Percentiles rank a stretch among this genome's conserved stretches.
These are phyloP conservation scores for Aeminium ludgeri DNA, from an alignment of 495 filamentous ascomycete genomes.

Conservation along the genomic window DNA sequence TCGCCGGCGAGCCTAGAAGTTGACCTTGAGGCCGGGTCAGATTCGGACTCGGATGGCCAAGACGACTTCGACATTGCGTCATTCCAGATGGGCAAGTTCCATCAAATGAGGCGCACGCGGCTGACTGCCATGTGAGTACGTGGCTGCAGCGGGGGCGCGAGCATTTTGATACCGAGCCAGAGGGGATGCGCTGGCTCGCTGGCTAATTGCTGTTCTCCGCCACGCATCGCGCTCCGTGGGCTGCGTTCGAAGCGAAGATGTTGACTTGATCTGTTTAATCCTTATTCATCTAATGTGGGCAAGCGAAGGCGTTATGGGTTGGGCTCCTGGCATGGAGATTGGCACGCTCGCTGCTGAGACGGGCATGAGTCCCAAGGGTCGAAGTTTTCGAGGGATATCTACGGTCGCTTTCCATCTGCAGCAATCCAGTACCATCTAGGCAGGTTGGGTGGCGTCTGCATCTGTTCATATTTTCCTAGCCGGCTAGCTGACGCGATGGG, in stretches of 20 bases:
- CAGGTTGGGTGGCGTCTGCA: too few species aligned
- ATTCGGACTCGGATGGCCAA: slow-evolving; percentile 12
- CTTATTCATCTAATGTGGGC: too few species aligned
- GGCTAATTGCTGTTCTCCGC: background rate
- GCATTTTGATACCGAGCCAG: background rate
- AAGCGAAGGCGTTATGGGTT: background rate
- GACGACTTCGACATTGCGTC: slow-evolving; percentile 16
- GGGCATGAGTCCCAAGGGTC: too few species aligned
- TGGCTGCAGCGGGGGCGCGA: slow-evolving; percentile 8
- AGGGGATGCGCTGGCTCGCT: background rate
- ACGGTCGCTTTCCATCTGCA: too few species aligned
- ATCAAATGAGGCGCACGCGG: slow-evolving; percentile 4
- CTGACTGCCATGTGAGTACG: slow-evolving; percentile 4
- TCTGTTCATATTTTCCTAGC: too few species aligned
- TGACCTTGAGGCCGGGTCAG: slow-evolving; percentile 20
- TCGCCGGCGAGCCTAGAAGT: slow-evolving; percentile 4
- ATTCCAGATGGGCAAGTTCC: slow-evolving; percentile 8
- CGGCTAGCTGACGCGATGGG: too few species aligned
- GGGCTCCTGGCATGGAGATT: background rate
- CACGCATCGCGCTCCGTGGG: too few species aligned
- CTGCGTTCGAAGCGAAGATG: too few species aligned
- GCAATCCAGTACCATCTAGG: too few species aligned
- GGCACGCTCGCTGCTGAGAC: too few species aligned
- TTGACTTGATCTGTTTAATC: too few species aligned
- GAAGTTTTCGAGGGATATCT: background rate